Evolutionary conservation across 768 basidiomycete species (phyloP), one percentile per base, ranked within the genome.

Genomic region (Russula brevipes): DNA sequence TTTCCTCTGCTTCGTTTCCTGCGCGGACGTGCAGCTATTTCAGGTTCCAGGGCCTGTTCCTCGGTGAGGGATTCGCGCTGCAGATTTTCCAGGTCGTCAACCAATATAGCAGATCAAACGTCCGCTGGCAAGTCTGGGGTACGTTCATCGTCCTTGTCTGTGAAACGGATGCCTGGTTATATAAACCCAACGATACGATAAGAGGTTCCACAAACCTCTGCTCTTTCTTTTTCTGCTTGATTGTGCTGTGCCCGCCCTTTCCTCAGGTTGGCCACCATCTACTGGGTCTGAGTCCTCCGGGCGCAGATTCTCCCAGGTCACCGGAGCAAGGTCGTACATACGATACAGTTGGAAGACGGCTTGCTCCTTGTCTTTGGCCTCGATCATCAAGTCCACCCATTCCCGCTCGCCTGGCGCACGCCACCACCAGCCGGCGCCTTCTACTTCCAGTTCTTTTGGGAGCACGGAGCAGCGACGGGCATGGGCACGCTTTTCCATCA

Each of bases 291-390:
- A 49, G 24, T 65, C 39, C 69, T 73, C 74, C 12, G 74, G 74
- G 8, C 74, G 70, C 33, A 75, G 66, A 54, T 73, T 72, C 60
- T 72, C 85, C 65, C 85, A 75, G 9, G 80, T 82, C 30, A 91
- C 87, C 16, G 85, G 81, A 47, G 85, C 76, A 4, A 95, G 72
- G 51, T 77, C 78, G 69, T 97, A 96, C 36, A 89, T 85, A 61
- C 92, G 73, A 71, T 91, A 86, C 50, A 96, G 70, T 65, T 95
- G 85, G 60, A 97, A 81, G 5, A 97, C 94, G 1, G 94, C 94
- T 71, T 95, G 94, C 72, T 96, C 94, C 75, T 94, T 91, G 73
- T 90, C 91, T 72, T 94, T 92, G 3, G 91, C 91, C 74, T 95
- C 93, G 62, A 94, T 92, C 93, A 95, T 94, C 67, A 95, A 70